Evolutionary conservation across 2,329 filamentous ascomycete genomes (phyloP), one percentile per base, ranked within the genome.

Genomic region (Nigrospora oryzae): DNA sequence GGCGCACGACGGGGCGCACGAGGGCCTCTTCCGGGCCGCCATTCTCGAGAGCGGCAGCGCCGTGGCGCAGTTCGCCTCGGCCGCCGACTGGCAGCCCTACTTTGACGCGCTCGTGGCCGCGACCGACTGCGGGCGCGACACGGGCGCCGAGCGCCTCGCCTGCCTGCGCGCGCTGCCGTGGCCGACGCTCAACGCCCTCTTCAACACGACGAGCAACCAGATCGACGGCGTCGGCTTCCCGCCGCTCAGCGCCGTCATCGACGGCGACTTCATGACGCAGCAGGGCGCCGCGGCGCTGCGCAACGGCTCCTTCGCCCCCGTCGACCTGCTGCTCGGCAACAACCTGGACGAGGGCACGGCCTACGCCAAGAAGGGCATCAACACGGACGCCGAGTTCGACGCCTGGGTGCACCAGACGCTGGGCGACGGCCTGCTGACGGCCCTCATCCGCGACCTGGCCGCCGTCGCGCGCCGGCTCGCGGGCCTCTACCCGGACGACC

Each of bases 381-480:
- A 81, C 55, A 77, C 71, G 1, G 73, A 68, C 11, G 68, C 63
- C 14, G 68, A 81, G 41, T 77, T 82, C 54, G 59, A 65, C 38
- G 55, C 58, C 16, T 64, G 61, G 41, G 59, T 75, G 31, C 13
- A 42, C 42, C 30, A 11, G 30, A 31, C 39, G 3, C 19, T 46
- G n/a, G 17, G 34, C 23, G 8, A 32, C 15, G 17, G 16, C 2
- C 15, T 34, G 13, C 19, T 36, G 10, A 35, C 17, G 5, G 33
- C 36, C 19, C 37, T 40, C 17, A 41, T 4, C 11, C 31, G 33
- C 13, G 34, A 35, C 33, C 40, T 33, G 4, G 12, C 4, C 17
- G 16, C 6, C 33, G 33, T 36, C 17, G 40, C 36, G 12, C 4
- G 17, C 5, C 5, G 15, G 15, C 12, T 40, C 31, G 28, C 15